Conservation (phyloP, 257 asterid species). For the Solanum peruvianum region DNA sequence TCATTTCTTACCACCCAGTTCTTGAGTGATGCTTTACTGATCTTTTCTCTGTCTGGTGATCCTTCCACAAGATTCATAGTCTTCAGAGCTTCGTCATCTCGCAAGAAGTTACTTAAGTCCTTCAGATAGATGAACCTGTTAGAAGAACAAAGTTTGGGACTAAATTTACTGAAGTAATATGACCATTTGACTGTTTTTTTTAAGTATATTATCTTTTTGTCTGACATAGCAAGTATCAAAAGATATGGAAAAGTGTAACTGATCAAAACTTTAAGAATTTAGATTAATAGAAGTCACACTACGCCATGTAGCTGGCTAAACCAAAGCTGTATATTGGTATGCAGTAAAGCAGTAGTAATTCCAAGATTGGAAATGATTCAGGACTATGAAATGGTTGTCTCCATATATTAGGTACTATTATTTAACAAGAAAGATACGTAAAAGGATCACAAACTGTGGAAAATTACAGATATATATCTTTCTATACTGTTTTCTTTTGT, state of each 20-base stretch:
- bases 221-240: not conserved
- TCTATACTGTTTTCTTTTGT: not conserved
- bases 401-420: not conserved
- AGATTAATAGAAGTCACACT: not conserved
- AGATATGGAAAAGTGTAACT: not conserved
- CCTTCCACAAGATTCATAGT: constrained; percentile 56
- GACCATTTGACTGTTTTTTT: not conserved
- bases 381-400: not conserved
- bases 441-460: not conserved
- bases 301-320: not conserved
- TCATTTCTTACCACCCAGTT: constrained; percentile 74
- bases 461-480: not conserved
- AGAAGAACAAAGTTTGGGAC: not conserved
- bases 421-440: not conserved
- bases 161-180: not conserved
- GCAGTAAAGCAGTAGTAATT: not conserved
- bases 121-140: constrained; percentile 61
- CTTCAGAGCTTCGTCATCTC: constrained; percentile 63
- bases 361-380: not conserved
- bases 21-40: constrained; percentile 67
- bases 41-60: constrained; percentile 43
- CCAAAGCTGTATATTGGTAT: not conserved
- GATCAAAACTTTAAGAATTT: not conserved
- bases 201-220: not conserved
- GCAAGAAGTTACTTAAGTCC: constrained; percentile 74